Evolutionary conservation across 208 protist genomes (phyloP), one percentile per base, ranked within the genome.

Genomic region (Leishmania lainsoni): DNA sequence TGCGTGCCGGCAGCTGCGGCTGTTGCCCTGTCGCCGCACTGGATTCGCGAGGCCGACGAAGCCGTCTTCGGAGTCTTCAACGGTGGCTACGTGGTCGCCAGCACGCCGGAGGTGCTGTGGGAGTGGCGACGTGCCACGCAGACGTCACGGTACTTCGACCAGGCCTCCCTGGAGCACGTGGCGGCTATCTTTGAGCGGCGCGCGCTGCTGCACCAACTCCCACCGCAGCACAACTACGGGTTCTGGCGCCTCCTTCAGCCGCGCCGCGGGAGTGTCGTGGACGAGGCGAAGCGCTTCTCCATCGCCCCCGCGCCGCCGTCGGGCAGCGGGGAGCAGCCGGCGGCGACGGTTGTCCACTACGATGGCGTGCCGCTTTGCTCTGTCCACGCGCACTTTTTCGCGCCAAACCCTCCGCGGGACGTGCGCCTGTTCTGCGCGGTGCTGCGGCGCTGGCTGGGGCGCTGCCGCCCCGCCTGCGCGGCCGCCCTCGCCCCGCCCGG

Each of bases 211-310:
- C 81, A 89, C 73, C 79, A 87, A 45, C 78, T 95, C 16, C 89
- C 91, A 29, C 35, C 35, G 49, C 90, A 96, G 72, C 89, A 93
- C 84, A 97, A 97, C 83, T 97, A 95, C 81, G 92, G 92, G 0
- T 97, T 91, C 76, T 97, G 94, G 94, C 90, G 94, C n/a, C 78
- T 97, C 45, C 83, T 94, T 58, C 92, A 96, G 66, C 78, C 86
- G 5, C 75, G 70, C 3, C 59, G 76, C 5, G 80, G 76, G 1
- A 81, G 81, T 61, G 74, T 83, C 26, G 51, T 79, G 0, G 69
- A 81, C 1, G 90, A 96, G 74, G 90, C 87, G 16, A 52, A 48
- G 35, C 71, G 88, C 54, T 96, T 96, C 78, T 89, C 89, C 69
- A 90, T 95, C 48, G 56, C 75, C n/a, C 14, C 42, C 5, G 51